Base-by-base conservation (phyloP, 2,329 filamentous ascomycete genomes). In the Aphanocladium album region DNA sequence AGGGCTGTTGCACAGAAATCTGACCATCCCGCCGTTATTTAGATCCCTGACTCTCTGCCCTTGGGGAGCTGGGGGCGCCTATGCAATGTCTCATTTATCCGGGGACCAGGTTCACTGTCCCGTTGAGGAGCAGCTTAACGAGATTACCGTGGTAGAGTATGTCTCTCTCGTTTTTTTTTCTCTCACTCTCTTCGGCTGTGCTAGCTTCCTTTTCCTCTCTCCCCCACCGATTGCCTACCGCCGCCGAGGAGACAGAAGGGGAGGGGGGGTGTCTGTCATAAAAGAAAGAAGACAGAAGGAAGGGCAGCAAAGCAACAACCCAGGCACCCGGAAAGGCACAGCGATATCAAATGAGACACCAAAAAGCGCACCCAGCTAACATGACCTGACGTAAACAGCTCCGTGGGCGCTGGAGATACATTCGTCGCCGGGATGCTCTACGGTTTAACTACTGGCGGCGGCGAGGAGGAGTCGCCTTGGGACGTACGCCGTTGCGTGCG, bases 341-440 rank as follows among this genome's bases (percentile, higher is more conserved):
- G 17, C 16, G 49, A 16, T 11, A 33, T 37, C 25, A 51, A 7
- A 43, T 23, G 19, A 59, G 35, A 59, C 49, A 60, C 30, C 5
- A 25, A 16, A 19, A 16, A 21, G 21, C 14, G 25, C 19, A 39
- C 9, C n/a, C 33, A 25, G 65, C 64, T 61, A 62, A 55, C 62
- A 57, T 49, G 16, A 9, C 23, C 7, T 14, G 30, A 21, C 37
- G 62, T 52, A 62, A 66, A 70, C 70, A 90, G 88, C 70, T 81
- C 87, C 6, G 82, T 91, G 63, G 89, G 89, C 59, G 89, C 89
- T 47, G 89, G 89, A 65, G 89, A 91, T 69, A 90, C 89, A 0
- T 91, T 91, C 68, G 83, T 89, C 64, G 89, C 88, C 37, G 88
- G 87, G 62, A 84, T 89, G 72, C 74, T 91, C 53, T 90, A 86